Base-by-base conservation (phyloP, 257 asterid species). In the Mentha longifolia region DNA sequence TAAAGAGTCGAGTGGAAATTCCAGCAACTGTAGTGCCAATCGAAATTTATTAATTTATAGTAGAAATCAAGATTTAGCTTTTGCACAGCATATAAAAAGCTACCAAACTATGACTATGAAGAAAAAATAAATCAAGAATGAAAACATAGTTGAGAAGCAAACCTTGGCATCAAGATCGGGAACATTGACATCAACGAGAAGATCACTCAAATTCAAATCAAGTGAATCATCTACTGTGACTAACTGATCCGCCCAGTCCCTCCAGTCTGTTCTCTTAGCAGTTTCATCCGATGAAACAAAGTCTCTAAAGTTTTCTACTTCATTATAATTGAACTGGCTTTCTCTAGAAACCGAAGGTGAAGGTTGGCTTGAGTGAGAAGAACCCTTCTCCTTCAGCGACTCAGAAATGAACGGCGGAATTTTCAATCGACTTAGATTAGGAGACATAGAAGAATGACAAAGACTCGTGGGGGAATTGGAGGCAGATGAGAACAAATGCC, bases 101-200 rank as follows among this genome's bases (percentile, higher is more conserved):
- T 33, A 33, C 5, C 57, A 9, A 59, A 66, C 30, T 17, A 50
- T 4, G 25, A 42, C 54, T 16, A 72, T 51, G 10, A 17, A 43
- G 15, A 35, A 14, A 68, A 51, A 42, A 7, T 35, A 35, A 15
- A 42, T 31, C 33, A 30, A 22, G 41, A 35, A 41, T 51, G 47
- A 25, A 13, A 51, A 55, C 9, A 66, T 13, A 57, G 45, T 70
- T 35, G 59, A 41, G 58, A 71, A 79, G 76, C 81, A 54, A 78
- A 88, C 97, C 96, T 88, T 83, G 63, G 88, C 71, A 49, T 84
- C 89, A 11, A 85, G 84, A 76, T 88, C 92, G 13, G 92, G 92
- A 68, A 85, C 76, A 74, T 79, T 75, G 69, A 85, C 85, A 77
- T 86, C 93, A 49, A 84, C 85, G 63, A 88, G 90, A 62, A 86